Percentiles rank a stretch among this genome's conserved stretches.
These are phyloP conservation scores for Endogone sp. DNA, from an alignment of 192 early-diverging fungal species.

Conservation along the genomic window DNA sequence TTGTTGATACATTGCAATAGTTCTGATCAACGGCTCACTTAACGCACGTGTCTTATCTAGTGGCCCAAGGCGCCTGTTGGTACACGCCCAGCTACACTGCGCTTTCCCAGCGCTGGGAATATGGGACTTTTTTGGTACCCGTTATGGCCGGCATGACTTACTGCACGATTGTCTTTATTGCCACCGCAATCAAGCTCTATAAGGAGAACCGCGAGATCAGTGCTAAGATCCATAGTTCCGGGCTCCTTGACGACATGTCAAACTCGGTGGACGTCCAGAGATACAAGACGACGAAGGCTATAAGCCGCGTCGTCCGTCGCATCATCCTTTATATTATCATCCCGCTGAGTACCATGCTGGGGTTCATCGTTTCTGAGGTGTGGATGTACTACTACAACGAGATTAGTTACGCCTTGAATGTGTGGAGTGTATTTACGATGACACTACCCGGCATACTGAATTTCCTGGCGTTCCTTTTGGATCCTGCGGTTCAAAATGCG, in stretches of 20 bases:
- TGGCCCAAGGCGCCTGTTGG: slow-evolving; percentile 11
- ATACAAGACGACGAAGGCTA: slow-evolving; percentile 1
- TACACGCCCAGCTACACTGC: slow-evolving; percentile 9
- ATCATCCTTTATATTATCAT: slow-evolving; percentile 10
- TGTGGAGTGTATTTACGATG: slow-evolving; percentile 10
- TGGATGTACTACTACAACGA: not conserved
- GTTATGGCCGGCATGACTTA: slow-evolving; percentile 1
- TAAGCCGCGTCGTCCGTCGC: slow-evolving; percentile 6
- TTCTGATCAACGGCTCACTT: too few relatives aligned
- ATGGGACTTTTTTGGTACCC: slow-evolving; percentile 2
- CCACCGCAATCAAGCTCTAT: not conserved
- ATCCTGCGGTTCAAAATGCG: slow-evolving; percentile 13
- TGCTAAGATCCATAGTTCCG: too few relatives aligned
- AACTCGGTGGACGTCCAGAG: too few relatives aligned
- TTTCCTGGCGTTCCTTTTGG: slow-evolving; percentile 5
- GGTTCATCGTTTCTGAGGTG: too few relatives aligned
- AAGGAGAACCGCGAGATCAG: not conserved
- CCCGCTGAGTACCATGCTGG: slow-evolving; percentile 4
- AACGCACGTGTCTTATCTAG: too few relatives aligned
- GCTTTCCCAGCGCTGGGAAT: not conserved
- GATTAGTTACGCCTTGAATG: slow-evolving; percentile 1
- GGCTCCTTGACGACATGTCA: too few relatives aligned
- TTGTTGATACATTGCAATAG: too few relatives aligned
- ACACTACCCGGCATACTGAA: slow-evolving; percentile 8
- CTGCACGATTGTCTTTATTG: slow-evolving; percentile 4